These are phyloP conservation scores for Citrus trifoliata DNA, from an alignment of 345 rosid genomes.

Conservation along the genomic window DNA sequence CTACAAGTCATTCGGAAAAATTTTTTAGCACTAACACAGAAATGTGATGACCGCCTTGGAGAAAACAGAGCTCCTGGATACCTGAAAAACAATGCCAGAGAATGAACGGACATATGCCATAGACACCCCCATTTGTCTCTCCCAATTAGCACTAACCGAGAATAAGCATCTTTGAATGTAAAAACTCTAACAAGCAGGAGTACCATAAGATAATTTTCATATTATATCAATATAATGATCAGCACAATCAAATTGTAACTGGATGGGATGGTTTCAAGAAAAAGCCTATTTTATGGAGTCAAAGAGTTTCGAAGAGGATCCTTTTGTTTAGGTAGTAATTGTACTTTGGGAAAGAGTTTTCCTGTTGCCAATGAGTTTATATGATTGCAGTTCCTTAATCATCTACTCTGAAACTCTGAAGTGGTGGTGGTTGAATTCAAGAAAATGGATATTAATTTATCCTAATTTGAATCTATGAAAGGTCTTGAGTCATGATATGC, in stretches of 20 bases:
- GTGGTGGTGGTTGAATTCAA: not conserved
- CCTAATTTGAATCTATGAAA: not conserved
- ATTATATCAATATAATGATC: not conserved
- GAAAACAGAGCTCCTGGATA: slow-evolving; percentile 13
- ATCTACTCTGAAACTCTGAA: not conserved
- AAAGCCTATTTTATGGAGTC: not conserved
- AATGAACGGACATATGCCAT: not conserved
- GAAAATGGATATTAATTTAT: not conserved
- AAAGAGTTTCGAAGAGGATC: not conserved
- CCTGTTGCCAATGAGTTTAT: not conserved
- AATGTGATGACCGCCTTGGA: slow-evolving; percentile 10
- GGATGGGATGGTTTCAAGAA: not conserved
- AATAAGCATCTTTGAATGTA: not conserved
- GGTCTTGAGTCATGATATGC: not conserved
- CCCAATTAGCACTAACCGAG: not conserved
- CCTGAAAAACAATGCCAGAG: slow-evolving; percentile 18
- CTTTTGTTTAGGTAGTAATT: not conserved
- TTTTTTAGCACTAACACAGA: slow-evolving; percentile 4
- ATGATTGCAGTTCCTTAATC: not conserved
- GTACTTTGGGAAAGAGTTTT: not conserved
- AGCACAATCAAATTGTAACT: not conserved
- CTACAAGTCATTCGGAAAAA: slow-evolving; percentile 4
- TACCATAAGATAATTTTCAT: not conserved
- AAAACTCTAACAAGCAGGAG: not conserved
- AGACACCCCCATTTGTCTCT: not conserved